These are phyloP conservation scores for Fomes fomentarius DNA, from an alignment of 1,284 basidiomycete genomes.

Conservation along the genomic window DNA sequence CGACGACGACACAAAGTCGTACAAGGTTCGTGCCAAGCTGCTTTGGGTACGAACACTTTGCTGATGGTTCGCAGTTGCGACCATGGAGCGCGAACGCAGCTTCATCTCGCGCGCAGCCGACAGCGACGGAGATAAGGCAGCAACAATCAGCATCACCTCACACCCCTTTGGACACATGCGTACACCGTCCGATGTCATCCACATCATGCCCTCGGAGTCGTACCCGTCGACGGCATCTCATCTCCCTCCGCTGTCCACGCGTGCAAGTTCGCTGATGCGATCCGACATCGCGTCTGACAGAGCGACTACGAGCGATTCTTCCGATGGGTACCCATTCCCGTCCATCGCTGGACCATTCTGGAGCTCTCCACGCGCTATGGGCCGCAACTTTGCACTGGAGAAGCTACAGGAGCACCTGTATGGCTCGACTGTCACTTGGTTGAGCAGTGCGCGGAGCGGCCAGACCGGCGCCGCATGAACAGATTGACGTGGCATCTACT, in stretches of 20 bases:
- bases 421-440: not conserved
- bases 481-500: no score
- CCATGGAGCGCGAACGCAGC: no score
- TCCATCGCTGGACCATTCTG: not conserved
- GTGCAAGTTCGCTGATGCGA: not conserved
- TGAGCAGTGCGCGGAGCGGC: no score
- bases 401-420: not conserved
- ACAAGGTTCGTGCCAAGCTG: not conserved
- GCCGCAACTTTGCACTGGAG: not conserved
- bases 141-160: not conserved
- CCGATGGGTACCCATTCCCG: not conserved
- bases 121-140: not conserved
- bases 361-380: no score
- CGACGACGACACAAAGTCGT: not conserved
- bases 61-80: not conserved
- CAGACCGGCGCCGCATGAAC: no score
- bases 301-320: not conserved
- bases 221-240: not conserved
- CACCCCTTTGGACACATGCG: not conserved
- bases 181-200: not conserved
- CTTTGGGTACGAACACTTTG: not conserved
- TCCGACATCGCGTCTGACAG: not conserved
- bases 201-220: not conserved
- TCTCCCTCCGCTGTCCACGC: not conserved
- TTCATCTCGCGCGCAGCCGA: not conserved